Evolutionary conservation across 73 alveolate species (phyloP).

Genomic region (Paramecium caudatum): DNA sequence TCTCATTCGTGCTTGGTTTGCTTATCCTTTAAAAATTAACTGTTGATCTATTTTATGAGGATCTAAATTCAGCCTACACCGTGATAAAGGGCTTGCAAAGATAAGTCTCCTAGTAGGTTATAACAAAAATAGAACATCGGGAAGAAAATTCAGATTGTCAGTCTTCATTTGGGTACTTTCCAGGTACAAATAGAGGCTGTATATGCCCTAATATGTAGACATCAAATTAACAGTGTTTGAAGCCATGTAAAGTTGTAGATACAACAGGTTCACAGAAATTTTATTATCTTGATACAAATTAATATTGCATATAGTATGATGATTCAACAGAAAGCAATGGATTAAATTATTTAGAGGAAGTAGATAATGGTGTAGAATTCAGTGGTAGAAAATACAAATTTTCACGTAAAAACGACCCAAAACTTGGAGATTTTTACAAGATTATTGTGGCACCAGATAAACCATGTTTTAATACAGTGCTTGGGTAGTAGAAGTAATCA

Average conservation of each 20-base stretch:
- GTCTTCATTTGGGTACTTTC: conserved; percentile 29
- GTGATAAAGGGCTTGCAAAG: conserved; percentile 5
- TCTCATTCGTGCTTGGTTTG: not conserved
- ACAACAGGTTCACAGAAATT: conserved; percentile 25
- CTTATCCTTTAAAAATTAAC: not conserved
- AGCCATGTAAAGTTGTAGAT: conserved; percentile 16
- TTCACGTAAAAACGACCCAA: not conserved
- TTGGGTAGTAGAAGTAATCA: conserved; percentile 1
- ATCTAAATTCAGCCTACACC: conserved; percentile 23
- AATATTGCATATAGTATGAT: conserved; percentile 11
- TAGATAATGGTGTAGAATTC: not conserved
- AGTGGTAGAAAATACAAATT: not conserved
- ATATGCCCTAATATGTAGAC: conserved; percentile 58
- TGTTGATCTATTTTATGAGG: conserved; percentile 40
- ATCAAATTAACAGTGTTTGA: conserved; percentile 22
- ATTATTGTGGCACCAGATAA: conserved; percentile 40
- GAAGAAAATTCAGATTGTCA: not conserved
- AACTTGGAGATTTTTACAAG: conserved; percentile 47
- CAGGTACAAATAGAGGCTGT: conserved; percentile 51
- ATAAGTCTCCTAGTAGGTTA: conserved; percentile 17
- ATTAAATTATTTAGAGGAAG: not conserved
- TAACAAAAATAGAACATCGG: not conserved
- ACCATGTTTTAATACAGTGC: conserved; percentile 44
- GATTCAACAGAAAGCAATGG: conserved; percentile 13
- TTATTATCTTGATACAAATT: not conserved